Conservation (phyloP, 768 basidiomycete species). For the Boletellus ananiceps region DNA sequence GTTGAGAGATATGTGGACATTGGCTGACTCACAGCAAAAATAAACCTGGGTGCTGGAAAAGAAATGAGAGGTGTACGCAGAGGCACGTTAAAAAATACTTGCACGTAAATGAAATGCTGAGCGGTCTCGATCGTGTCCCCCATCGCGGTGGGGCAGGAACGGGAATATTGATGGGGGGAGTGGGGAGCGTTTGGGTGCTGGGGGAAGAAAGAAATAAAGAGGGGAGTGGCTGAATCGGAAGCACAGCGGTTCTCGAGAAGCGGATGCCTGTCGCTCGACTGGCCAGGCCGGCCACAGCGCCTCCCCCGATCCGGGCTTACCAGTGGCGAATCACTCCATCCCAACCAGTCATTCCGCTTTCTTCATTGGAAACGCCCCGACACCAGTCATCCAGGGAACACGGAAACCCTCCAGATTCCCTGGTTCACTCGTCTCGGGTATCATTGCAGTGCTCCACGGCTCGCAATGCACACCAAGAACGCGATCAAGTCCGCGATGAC, state of each 20-base stretch:
- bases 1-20: slow-evolving; percentile 12
- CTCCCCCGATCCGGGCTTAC: slow-evolving; percentile 29
- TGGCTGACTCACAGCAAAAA: slow-evolving; percentile 68
- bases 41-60: slow-evolving; percentile 58
- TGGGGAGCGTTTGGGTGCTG: slow-evolving; percentile 8
- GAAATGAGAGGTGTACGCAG: slow-evolving; percentile 10
- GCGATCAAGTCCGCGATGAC: background rate
- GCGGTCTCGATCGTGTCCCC: slow-evolving; percentile 51
- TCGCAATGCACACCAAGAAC: background rate
- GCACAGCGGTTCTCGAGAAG: slow-evolving; percentile 29
- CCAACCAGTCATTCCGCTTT: slow-evolving; percentile 14
- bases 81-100: slow-evolving; percentile 19
- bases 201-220: slow-evolving; percentile 26
- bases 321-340: slow-evolving; percentile 23
- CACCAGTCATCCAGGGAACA: background rate
- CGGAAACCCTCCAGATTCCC: background rate
- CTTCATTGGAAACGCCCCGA: background rate
- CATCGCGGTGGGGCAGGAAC: slow-evolving; percentile 29
- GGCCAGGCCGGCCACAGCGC: slow-evolving; percentile 22
- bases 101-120: slow-evolving; percentile 75
- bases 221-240: slow-evolving; percentile 22
- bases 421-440: background rate
- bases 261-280: slow-evolving; percentile 18
- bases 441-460: background rate
- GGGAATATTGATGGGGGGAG: slow-evolving; percentile 6